Conservation (phyloP, 805 yeast species). For the Wickerhamomyces rabaulensis region DNA sequence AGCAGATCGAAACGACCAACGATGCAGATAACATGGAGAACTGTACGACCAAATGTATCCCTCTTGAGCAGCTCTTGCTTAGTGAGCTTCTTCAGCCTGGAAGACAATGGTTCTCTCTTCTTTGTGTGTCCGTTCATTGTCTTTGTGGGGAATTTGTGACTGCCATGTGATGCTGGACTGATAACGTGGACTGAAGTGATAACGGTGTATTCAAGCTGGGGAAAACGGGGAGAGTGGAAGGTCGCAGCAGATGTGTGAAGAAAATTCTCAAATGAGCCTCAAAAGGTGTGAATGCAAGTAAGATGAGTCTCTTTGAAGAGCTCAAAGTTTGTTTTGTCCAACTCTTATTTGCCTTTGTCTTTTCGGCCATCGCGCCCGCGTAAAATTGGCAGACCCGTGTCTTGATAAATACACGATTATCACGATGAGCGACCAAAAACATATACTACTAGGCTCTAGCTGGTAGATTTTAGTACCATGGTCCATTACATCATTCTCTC, state of each 20-base stretch:
- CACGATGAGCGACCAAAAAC: too few species aligned
- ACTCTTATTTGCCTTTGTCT: not conserved
- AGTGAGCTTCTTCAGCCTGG: slow-evolving; percentile 24
- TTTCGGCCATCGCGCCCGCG: not conserved
- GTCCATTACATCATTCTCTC: too few species aligned
- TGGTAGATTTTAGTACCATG: too few species aligned
- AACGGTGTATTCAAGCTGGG: not conserved
- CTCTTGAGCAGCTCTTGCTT: slow-evolving; percentile 38
- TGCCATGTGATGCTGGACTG: not conserved
- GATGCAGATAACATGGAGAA: slow-evolving; percentile 52
- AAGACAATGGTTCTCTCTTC: slow-evolving; percentile 6
- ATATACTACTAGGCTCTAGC: too few species aligned
- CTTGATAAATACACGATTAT: too few species aligned
- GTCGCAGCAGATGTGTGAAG: too few species aligned
- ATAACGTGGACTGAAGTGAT: too few species aligned
- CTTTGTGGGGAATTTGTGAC: not conserved
- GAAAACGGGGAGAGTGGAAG: too few species aligned
- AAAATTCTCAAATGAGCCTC: too few species aligned
- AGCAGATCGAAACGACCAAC: slow-evolving; percentile 45
- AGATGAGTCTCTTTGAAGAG: not conserved
- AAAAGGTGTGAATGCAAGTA: not conserved
- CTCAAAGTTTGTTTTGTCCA: not conserved
- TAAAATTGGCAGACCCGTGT: not conserved
- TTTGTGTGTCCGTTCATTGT: not conserved
- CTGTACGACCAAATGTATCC: slow-evolving; percentile 68